Percentiles rank a stretch among this genome's conserved stretches.
These are phyloP conservation scores for Naganishia sp. DNA, from an alignment of 1,284 basidiomycete species.

Conservation along the genomic window DNA sequence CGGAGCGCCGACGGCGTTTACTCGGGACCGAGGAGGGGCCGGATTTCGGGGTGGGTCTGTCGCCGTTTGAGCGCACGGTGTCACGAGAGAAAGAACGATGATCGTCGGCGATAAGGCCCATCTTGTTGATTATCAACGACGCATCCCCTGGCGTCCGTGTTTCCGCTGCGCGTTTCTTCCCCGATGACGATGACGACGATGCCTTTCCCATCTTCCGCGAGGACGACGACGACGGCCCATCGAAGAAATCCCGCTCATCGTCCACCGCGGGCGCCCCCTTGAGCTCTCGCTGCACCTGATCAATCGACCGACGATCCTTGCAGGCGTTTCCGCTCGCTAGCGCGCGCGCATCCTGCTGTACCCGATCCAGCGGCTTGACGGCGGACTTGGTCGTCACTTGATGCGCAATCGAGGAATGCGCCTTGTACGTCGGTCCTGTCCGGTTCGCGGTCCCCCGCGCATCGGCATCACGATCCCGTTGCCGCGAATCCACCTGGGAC, in stretches of 20 bases:
- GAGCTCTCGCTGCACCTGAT: conserved; percentile 16
- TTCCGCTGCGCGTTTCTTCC: background rate
- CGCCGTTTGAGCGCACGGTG: background rate
- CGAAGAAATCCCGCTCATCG: conserved; percentile 22
- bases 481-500: background rate
- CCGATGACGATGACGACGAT: background rate
- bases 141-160: conserved; percentile 2
- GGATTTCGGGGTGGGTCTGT: background rate
- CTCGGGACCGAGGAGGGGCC: background rate
- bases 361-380: conserved; percentile 10
- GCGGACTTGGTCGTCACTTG: conserved; percentile 12
- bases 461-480: background rate
- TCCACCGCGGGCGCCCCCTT: conserved; percentile 1
- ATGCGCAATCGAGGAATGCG: conserved; percentile 22
- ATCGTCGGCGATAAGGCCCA: conserved; percentile 19
- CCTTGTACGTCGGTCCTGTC: conserved; percentile 28
- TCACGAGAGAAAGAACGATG: background rate
- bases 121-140: conserved; percentile 19
- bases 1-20: conserved; percentile 11
- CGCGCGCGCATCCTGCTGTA: conserved; percentile 8
- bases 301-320: conserved; percentile 27
- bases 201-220: background rate
- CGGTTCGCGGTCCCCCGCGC: conserved; percentile 16
- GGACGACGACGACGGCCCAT: background rate
- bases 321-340: conserved; percentile 2